phyloP scores from a whole-genome alignment of 106 monocot genomes.

The Narthecium ossifragum region DNA sequence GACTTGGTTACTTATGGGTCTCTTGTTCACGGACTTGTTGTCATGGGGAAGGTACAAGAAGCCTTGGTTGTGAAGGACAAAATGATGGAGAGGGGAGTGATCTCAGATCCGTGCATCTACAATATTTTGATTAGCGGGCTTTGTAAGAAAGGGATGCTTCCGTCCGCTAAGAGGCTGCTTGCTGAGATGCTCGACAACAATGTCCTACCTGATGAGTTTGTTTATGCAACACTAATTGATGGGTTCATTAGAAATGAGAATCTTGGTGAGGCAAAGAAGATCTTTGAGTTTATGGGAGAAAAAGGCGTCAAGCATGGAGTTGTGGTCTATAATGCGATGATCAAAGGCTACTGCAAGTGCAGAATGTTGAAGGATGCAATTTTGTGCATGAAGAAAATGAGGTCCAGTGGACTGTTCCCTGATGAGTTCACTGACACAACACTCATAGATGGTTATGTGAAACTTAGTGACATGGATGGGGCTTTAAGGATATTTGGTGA shows the following conservation, averaged over 20 bases:
- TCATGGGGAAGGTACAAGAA: conserved; percentile 44
- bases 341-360: conserved; percentile 76
- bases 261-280: conserved; percentile 51
- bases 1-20: conserved; percentile 86
- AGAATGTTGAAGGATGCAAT: conserved; percentile 59
- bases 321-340: conserved; percentile 79
- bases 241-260: conserved; percentile 78
- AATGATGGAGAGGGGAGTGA: conserved; percentile 57
- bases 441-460: conserved; percentile 71
- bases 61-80: conserved; percentile 53
- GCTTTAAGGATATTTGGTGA: conserved; percentile 52
- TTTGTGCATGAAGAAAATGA: conserved; percentile 37
- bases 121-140: conserved; percentile 77
- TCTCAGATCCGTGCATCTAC: conserved; percentile 65
- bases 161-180: conserved; percentile 52
- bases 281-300: conserved; percentile 62
- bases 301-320: conserved; percentile 36
- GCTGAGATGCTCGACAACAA: conserved; percentile 71
- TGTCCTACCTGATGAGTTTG: conserved; percentile 55
- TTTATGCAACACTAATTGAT: conserved; percentile 74
- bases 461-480: conserved; percentile 40
- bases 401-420: conserved; percentile 34
- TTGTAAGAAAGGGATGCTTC: conserved; percentile 80
- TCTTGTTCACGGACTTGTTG: conserved; percentile 76
- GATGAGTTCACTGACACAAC: conserved; percentile 85